These are phyloP conservation scores for Ustilago xerochloae DNA, from an alignment of 1,284 basidiomycete species.

Conservation along the genomic window DNA sequence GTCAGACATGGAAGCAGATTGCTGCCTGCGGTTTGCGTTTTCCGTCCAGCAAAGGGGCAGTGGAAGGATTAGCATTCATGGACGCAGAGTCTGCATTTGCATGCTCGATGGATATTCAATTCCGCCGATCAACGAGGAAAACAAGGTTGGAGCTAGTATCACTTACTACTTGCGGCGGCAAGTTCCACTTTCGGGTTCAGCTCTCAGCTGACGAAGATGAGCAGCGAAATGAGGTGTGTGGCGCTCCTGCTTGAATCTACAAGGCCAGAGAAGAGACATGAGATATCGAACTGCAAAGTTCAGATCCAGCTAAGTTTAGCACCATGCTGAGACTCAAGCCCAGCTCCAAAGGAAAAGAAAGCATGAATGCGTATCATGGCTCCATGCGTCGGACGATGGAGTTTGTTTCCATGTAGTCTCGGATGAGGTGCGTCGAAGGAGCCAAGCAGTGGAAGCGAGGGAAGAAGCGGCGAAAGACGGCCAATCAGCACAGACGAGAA, in stretches of 20 bases:
- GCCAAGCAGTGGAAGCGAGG: neutral
- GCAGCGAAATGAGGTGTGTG: slow-evolving; percentile 6
- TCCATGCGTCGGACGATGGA: slow-evolving; percentile 14
- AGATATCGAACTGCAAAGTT: neutral
- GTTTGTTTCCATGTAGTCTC: neutral
- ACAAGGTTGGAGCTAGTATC: neutral
- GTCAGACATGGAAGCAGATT: neutral
- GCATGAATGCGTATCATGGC: slow-evolving; percentile 8
- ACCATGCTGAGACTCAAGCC: neutral
- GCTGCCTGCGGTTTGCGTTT: no score
- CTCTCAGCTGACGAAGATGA: neutral
- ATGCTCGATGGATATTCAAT: neutral
- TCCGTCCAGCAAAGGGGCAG: no score
- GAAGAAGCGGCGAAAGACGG: neutral
- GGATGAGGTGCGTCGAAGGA: neutral
- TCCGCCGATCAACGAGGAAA: neutral
- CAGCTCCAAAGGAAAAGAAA: neutral
- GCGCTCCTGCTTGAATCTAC: neutral
- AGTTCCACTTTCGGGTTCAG: neutral
- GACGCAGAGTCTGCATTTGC: neutral
- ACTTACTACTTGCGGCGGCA: slow-evolving; percentile 6
- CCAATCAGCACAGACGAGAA: neutral
- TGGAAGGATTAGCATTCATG: no score
- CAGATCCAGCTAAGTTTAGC: neutral
- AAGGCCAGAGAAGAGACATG: neutral